phyloP scores from a whole-genome alignment of 164 flowering plant species.

The Santalum album region DNA sequence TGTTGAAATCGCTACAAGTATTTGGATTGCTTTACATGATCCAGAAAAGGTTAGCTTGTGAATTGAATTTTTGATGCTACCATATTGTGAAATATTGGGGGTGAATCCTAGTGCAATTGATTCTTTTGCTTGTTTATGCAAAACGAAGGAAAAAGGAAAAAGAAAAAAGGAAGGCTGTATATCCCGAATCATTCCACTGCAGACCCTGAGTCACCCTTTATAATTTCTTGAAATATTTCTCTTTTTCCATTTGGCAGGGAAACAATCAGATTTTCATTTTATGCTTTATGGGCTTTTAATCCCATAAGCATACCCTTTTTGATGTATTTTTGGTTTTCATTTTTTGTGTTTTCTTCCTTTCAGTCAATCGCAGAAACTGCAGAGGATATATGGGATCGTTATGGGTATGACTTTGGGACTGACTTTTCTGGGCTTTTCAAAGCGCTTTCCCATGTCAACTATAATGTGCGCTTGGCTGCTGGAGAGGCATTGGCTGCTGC shows the following conservation, averaged over 20 bases:
- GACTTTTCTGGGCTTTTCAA: conserved; percentile 71
- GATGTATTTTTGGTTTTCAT: neutral
- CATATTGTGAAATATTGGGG: neutral
- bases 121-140: too few relatives aligned
- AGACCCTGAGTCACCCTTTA: too few relatives aligned
- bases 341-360: neutral
- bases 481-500: conserved; percentile 94
- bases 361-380: conserved; percentile 90
- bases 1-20: conserved; percentile 77
- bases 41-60: conserved; percentile 62
- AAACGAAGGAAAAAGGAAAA: too few relatives aligned
- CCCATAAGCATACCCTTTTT: too few relatives aligned
- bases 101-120: too few relatives aligned
- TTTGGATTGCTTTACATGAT: conserved; percentile 98
- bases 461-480: conserved; percentile 83
- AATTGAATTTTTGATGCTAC: neutral
- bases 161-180: too few relatives aligned
- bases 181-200: too few relatives aligned
- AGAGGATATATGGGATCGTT: conserved; percentile 95
- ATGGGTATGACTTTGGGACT: conserved; percentile 77
- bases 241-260: too few relatives aligned
- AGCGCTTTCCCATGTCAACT: conserved; percentile 81
- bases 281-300: too few relatives aligned
- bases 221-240: too few relatives aligned
- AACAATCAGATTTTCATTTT: too few relatives aligned